Conservation (phyloP, 2,329 filamentous ascomycete species). For the Penicillium sp. region DNA sequence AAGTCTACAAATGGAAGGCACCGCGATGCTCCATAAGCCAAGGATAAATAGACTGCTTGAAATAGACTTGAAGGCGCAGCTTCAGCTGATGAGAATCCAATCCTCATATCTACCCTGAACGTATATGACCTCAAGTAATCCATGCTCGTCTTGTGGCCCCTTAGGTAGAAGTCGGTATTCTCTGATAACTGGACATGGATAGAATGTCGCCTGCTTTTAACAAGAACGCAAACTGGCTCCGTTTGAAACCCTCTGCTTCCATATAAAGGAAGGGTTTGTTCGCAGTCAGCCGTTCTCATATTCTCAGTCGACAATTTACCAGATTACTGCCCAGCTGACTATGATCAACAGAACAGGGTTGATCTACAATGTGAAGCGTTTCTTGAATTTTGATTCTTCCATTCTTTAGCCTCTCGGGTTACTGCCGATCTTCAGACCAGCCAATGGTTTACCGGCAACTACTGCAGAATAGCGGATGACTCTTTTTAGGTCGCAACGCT, state of each 20-base stretch:
- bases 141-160: too few relatives aligned
- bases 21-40: too few relatives aligned
- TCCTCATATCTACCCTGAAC: too few relatives aligned
- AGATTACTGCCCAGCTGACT: neutral
- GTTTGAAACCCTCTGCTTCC: neutral
- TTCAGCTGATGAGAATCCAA: neutral
- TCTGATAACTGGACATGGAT: neutral
- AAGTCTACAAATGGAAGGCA: too few relatives aligned
- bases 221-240: neutral
- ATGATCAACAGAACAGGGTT: neutral
- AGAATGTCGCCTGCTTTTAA: neutral
- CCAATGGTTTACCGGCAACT: neutral
- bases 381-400: neutral
- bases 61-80: neutral
- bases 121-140: too few relatives aligned
- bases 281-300: neutral
- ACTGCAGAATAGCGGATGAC: slow-evolving; percentile 5
- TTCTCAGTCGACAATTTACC: neutral
- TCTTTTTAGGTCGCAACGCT: neutral
- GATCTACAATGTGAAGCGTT: neutral
- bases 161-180: too few relatives aligned
- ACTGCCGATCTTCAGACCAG: neutral
- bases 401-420: neutral
- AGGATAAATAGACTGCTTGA: neutral
- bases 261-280: neutral